Evolutionary conservation across 192 early-diverging fungal species (phyloP).

Genomic region (Pilobolus umbonatus): DNA sequence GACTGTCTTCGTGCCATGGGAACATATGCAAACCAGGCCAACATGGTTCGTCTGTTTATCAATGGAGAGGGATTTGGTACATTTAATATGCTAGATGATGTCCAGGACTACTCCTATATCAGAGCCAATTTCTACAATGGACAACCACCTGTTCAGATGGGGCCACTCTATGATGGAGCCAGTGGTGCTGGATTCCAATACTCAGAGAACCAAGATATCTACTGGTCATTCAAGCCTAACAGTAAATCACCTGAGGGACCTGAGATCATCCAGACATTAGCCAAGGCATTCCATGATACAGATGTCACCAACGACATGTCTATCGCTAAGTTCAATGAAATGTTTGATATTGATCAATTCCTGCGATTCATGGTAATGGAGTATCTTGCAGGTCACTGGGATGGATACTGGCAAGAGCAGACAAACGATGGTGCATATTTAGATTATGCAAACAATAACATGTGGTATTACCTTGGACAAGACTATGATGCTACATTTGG

Average conservation of each 20-base stretch:
- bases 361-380: conserved; percentile 47
- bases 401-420: conserved; percentile 42
- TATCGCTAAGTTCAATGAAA: conserved; percentile 22
- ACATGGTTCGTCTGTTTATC: conserved; percentile 42
- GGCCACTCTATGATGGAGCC: conserved; percentile 42
- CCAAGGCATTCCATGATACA: conserved; percentile 20
- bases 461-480: conserved; percentile 41
- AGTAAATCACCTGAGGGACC: conserved; percentile 16
- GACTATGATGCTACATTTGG: conserved; percentile 49
- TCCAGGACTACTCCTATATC: conserved; percentile 37
- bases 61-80: conserved; percentile 41
- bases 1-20: conserved; percentile 41
- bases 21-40: conserved; percentile 40
- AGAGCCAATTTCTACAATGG: conserved; percentile 35
- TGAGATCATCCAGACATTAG: conserved; percentile 18
- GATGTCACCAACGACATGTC: conserved; percentile 31
- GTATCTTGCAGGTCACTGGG: conserved; percentile 44
- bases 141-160: conserved; percentile 28
- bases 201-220: conserved; percentile 7
- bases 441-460: conserved; percentile 28
- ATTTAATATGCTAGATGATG: conserved; percentile 45
- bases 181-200: conserved; percentile 42
- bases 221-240: conserved; percentile 23
- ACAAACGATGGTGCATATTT: conserved; percentile 42
- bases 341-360: conserved; percentile 37